phyloP scores from a whole-genome alignment of 495 filamentous ascomycete genomes.

The Saxophila tyrrhenica region DNA sequence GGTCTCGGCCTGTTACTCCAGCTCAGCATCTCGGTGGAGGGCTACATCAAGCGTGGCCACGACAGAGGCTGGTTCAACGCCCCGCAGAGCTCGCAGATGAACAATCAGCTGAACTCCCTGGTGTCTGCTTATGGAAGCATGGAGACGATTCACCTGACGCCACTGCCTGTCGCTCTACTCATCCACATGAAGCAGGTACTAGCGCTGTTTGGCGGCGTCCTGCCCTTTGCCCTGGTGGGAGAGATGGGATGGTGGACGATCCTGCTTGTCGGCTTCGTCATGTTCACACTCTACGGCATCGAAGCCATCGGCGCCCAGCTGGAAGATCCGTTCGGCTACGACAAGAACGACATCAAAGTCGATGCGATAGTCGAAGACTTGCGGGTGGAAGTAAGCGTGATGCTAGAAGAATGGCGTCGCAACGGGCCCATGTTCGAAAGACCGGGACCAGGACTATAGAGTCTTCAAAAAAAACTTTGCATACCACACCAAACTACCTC shows the following conservation, averaged over 20 bases:
- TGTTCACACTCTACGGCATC: conserved; percentile 65
- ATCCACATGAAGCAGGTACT: conserved; percentile 71
- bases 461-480: neutral
- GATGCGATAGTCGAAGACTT: conserved; percentile 61
- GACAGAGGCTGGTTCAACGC: conserved; percentile 48
- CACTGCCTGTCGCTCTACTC: conserved; percentile 63
- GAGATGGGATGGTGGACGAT: conserved; percentile 64
- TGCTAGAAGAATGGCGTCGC: conserved; percentile 53
- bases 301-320: conserved; percentile 63
- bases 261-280: conserved; percentile 53
- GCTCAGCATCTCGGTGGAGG: conserved; percentile 56
- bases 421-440: conserved; percentile 1
- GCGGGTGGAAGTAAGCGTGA: conserved; percentile 50
- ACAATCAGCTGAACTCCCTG: conserved; percentile 49
- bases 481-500: conserved; percentile 44
- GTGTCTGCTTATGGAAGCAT: conserved; percentile 57
- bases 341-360: conserved; percentile 70
- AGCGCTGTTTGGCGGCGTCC: conserved; percentile 56
- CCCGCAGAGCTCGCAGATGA: conserved; percentile 52
- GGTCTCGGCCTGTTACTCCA: conserved; percentile 57
- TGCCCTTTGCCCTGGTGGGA: conserved; percentile 63
- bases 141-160: conserved; percentile 64
- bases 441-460: neutral
- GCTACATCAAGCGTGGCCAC: conserved; percentile 54
- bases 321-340: conserved; percentile 67